phyloP scores from a whole-genome alignment of 169 alveolate genomes.

The Cryptosporidium tyzzeri region DNA sequence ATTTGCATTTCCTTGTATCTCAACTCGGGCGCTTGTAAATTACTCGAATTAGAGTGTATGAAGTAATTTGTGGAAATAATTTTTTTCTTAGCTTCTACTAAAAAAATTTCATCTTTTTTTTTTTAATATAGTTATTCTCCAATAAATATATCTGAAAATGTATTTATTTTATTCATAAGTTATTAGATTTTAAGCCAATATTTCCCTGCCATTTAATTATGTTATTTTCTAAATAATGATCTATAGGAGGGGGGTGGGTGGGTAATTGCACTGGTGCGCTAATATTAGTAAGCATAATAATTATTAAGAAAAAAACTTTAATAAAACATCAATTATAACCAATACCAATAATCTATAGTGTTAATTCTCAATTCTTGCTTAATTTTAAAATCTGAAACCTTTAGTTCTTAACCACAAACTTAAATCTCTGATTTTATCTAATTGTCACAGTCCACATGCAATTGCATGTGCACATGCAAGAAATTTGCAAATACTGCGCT shows the following conservation, averaged over 20 bases:
- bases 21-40: conserved; percentile 74
- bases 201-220: background rate
- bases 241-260: too few relatives aligned
- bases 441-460: background rate
- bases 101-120: too few relatives aligned
- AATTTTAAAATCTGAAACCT: background rate
- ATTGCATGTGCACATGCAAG: conserved; percentile 4
- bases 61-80: background rate
- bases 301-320: background rate
- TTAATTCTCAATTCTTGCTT: too few relatives aligned
- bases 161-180: too few relatives aligned
- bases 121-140: too few relatives aligned
- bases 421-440: background rate
- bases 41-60: conserved; percentile 61
- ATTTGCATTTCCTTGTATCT: conserved; percentile 53
- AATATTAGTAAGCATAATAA: background rate
- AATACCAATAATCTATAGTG: background rate
- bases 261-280: background rate
- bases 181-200: background rate
- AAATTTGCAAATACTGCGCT: background rate
- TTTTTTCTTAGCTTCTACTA: too few relatives aligned
- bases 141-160: too few relatives aligned
- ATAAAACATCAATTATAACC: background rate
- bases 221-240: background rate
- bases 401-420: background rate